Base-by-base conservation (phyloP, 1,139 yeast species). In the Taiozyma onychis region DNA sequence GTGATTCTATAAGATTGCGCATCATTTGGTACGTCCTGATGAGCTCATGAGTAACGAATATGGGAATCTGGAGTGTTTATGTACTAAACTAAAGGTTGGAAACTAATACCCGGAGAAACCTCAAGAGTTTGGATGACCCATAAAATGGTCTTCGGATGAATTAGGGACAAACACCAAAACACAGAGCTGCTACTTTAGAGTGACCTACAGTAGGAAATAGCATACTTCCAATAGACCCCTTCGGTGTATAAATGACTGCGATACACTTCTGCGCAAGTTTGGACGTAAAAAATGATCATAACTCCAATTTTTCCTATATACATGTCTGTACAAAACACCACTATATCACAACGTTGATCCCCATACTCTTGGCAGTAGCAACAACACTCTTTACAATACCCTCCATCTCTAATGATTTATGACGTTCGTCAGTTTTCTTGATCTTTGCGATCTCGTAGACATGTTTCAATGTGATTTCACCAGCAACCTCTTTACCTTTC, bases 391-490 rank as follows among this genome's bases (percentile, higher is more conserved):
- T 93, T 54, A 88, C 88, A 48, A 93, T 84, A 41, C 86, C 80
- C 66, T 87, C 81, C 66, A 91, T 67, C 32, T 83, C 88, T 52
- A 86, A 73, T 51, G 79, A 76, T 53, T 82, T 78, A 68, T 90
- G 96, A 64, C 88, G 80, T 4, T 81, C 83, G 66, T 93, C 99
- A 21, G 88, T 83, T 68, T 89, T 83, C 71, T 93, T 93, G 61
- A 93, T 87, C 71, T 90, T 87, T 44, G 99, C 99, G 63, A 93
- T 88, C 69, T 93, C 98, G 68, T 88, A 93, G 32, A 90, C 78
- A 68, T 93, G 98, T 69, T 93, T 93, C 60, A 93, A 77, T 32
- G 93, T 82, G 46, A 93, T 72, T 55, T 79, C 78, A 35, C 97
- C 98, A 14, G 83, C 85, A 32, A 68, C 67, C 21, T 86, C 80